Percentiles rank a stretch among this genome's conserved stretches.
Conservation (phyloP, 2,329 filamentous ascomycete species). For the Fusarium tricinctum region DNA sequence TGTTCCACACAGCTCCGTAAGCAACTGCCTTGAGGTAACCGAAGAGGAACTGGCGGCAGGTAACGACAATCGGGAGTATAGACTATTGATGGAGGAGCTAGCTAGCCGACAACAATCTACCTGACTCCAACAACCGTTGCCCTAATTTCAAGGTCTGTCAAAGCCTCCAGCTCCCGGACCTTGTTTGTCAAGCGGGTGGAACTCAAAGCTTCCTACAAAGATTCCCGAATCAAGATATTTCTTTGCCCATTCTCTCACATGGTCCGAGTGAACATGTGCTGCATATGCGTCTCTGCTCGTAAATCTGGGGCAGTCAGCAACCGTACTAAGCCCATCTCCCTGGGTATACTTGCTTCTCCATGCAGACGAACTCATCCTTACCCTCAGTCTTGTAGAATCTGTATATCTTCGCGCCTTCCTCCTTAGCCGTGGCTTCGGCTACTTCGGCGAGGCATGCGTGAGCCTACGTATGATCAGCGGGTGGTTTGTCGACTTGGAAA, state of each 20-base stretch:
- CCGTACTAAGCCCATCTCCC: accelerated
- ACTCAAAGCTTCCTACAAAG: slow-evolving; percentile 16
- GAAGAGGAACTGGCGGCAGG: background rate
- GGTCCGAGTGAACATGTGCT: slow-evolving; percentile 13
- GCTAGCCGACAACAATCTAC: background rate
- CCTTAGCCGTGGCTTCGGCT: slow-evolving; percentile 13
- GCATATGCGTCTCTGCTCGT: slow-evolving; percentile 12
- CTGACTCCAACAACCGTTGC: too few relatives aligned
- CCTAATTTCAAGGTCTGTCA: slow-evolving; percentile 5
- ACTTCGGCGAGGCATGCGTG: slow-evolving; percentile 10
- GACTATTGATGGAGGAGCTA: slow-evolving; percentile 1
- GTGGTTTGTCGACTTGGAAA: accelerated
- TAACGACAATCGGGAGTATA: slow-evolving; percentile 16
- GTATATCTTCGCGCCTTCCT: slow-evolving; percentile 19
- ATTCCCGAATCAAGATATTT: slow-evolving; percentile 25
- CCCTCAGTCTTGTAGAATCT: slow-evolving; percentile 26
- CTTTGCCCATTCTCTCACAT: slow-evolving; percentile 20
- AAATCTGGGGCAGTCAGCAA: background rate
- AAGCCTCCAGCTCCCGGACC: slow-evolving; percentile 19
- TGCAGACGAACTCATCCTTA: slow-evolving; percentile 15
- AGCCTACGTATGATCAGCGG: background rate
- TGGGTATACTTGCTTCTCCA: slow-evolving; percentile 9
- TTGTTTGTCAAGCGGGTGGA: slow-evolving; percentile 12
- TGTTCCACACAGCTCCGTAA: background rate
- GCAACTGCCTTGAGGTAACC: background rate